Evolutionary conservation across 2,329 filamentous ascomycete genomes (phyloP).

Genomic region (Beauveria caledonica): DNA sequence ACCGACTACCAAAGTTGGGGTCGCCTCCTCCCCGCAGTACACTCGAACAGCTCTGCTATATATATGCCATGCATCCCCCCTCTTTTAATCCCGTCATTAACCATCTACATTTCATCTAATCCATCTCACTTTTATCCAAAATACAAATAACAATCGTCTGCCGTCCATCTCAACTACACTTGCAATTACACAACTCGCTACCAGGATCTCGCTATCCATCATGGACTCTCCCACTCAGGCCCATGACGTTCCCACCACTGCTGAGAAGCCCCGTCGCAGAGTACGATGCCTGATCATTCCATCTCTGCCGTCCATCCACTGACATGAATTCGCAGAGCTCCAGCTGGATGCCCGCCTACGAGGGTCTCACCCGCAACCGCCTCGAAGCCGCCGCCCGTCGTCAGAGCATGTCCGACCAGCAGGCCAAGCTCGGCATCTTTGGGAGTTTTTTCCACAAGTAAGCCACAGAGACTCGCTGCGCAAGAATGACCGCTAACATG

Average conservation of each 20-base stretch:
- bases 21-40: background rate
- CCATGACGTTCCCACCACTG: background rate
- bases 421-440: constrained; percentile 39
- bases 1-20: background rate
- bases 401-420: constrained; percentile 47
- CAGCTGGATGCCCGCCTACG: constrained; percentile 39
- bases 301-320: background rate
- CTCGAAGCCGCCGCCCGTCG: constrained; percentile 39
- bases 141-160: background rate
- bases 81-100: background rate
- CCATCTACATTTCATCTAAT: background rate
- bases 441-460: constrained; percentile 52
- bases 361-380: constrained; percentile 44
- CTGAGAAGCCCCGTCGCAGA: background rate
- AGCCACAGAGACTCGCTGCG: constrained; percentile 14
- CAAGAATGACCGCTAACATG: background rate
- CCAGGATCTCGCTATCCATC: background rate
- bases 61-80: background rate
- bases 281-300: background rate
- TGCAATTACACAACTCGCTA: background rate
- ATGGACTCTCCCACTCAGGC: constrained; percentile 2
- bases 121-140: background rate
- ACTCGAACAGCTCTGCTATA: background rate
- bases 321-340: constrained; percentile 30
- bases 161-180: background rate